Base-by-base conservation (phyloP, 768 basidiomycete genomes). In the Lactarius vividus region DNA sequence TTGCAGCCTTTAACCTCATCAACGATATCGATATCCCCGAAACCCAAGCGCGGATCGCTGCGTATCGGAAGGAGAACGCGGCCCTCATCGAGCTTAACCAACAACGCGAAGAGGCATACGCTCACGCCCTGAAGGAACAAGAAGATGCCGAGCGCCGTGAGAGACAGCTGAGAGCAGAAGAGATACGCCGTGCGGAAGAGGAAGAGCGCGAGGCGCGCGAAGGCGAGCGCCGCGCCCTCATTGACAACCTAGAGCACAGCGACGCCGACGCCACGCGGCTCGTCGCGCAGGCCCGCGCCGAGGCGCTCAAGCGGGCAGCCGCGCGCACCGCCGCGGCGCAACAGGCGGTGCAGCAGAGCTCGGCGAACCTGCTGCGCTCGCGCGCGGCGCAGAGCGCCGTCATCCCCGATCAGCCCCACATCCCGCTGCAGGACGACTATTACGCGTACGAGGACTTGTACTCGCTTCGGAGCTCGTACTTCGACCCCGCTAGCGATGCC, bases 1-100 rank as follows among this genome's bases (percentile, higher is more conserved):
- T 20, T 61, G 39, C 49, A 61, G 96, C 93, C 6, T 98, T 96
- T 80, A 98, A 98, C 75, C 87, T 98, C 39, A 94, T 98, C 63
- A 89, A 97, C 69, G 91, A 93, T 33, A 84, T 96, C 54, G 88
- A 97, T 65, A 74, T 94, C 26, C 75, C 83, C 6, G 81, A 86
- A 71, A 98, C 95, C 0, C 95, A 98, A 78, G 85, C 85, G 8
- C 87, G 91, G 23, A 91, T 99, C 68, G 83, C 84, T 2, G 82
- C 83, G 52, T 93, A 92, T 75, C 88, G 89, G 49, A 83, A 82
- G 29, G 88, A 92, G 71, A 98, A 98, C 72, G 89, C 90, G 1
- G 84, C 86, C 0, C 78, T 89, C 29, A 98, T 94, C 59, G 89
- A 92, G 68, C 83, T 89, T 58, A 98, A 98, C 76, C 75, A 86